These are phyloP conservation scores for Cercospora sp. DNA, from an alignment of 2,329 filamentous ascomycete species.

Conservation along the genomic window DNA sequence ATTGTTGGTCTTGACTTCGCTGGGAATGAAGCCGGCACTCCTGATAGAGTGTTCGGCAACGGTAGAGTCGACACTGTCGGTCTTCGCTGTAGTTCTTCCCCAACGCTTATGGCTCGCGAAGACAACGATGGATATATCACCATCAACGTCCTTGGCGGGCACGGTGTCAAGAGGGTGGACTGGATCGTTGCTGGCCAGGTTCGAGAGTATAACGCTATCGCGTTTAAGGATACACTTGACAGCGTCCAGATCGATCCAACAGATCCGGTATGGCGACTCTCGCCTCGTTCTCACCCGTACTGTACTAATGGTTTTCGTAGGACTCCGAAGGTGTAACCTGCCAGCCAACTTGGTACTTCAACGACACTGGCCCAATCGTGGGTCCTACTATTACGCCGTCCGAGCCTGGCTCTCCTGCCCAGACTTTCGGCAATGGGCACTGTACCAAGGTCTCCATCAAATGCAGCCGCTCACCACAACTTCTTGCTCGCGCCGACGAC, in stretches of 20 bases:
- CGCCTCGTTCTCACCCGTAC: neutral
- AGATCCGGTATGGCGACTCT: neutral
- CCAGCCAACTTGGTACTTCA: neutral
- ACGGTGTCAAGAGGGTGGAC: neutral
- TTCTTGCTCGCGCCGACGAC: neutral
- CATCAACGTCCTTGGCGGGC: neutral
- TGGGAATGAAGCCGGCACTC: neutral
- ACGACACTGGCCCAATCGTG: neutral
- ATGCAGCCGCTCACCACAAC: neutral
- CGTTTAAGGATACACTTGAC: neutral
- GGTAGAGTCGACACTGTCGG: neutral
- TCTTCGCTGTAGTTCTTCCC: neutral
- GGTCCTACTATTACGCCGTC: neutral
- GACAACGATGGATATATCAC: neutral
- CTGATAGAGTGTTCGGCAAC: neutral
- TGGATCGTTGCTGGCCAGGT: neutral
- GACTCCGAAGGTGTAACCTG: neutral
- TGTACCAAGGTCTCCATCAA: neutral
- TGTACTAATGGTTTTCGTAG: neutral
- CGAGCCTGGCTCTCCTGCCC: neutral
- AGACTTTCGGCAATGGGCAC: neutral
- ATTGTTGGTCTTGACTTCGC: neutral
- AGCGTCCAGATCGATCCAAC: neutral
- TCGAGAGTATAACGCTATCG: neutral
- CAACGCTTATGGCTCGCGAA: neutral